phyloP scores from a whole-genome alignment of 352 stramenopile species.

The Discostella stelligera region DNA sequence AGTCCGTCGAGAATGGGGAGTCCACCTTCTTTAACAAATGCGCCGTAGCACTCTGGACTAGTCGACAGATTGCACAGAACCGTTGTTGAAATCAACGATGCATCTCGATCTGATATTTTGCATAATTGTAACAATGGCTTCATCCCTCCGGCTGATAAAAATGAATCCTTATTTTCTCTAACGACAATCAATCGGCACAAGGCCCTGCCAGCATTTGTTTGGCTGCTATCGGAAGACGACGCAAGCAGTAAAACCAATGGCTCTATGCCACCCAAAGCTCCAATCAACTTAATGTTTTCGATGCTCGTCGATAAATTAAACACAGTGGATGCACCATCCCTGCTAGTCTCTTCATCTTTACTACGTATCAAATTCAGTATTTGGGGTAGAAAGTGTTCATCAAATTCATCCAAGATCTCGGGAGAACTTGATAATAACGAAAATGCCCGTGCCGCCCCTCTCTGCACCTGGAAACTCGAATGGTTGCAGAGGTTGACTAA shows the following conservation, averaged over 20 bases:
- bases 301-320: constrained; percentile 90
- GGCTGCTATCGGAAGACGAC: constrained; percentile 58
- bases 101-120: constrained; percentile 26
- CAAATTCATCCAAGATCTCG: constrained; percentile 89
- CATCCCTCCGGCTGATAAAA: constrained; percentile 38
- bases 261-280: constrained; percentile 85
- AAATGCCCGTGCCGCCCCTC: constrained; percentile 87
- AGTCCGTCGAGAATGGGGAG: constrained; percentile 47
- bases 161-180: constrained; percentile 47
- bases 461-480: constrained; percentile 74
- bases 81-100: constrained; percentile 78
- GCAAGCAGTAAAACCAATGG: constrained; percentile 85
- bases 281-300: constrained; percentile 89
- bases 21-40: constrained; percentile 84
- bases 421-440: constrained; percentile 90
- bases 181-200: constrained; percentile 83
- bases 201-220: constrained; percentile 85
- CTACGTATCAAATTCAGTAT: constrained; percentile 82
- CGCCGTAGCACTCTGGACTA: constrained; percentile 88
- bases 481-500: constrained; percentile 80
- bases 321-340: constrained; percentile 90
- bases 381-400: constrained; percentile 65
- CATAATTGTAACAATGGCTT: constrained; percentile 40
- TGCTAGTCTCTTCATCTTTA: constrained; percentile 73
- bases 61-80: constrained; percentile 93